Evolutionary conservation across 306 rosid species (phyloP).

Genomic region (Fragaria nilgerrensis): DNA sequence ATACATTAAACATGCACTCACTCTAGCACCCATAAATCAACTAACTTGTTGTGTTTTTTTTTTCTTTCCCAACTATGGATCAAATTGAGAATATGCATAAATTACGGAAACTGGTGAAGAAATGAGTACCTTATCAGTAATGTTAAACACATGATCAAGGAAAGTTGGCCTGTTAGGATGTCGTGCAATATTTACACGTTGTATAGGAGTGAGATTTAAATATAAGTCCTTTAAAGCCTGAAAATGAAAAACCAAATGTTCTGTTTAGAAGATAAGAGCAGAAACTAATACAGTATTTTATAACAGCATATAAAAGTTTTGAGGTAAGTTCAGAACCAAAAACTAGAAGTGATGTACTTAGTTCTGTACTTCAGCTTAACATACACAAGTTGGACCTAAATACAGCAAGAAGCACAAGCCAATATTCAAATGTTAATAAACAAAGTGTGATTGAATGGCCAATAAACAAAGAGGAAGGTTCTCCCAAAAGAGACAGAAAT

Average conservation of each 20-base stretch:
- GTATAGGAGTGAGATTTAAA: conserved; percentile 70
- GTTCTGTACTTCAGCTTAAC: not conserved
- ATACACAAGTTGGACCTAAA: not conserved
- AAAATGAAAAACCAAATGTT: conserved; percentile 27
- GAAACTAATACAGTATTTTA: not conserved
- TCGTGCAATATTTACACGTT: conserved; percentile 79
- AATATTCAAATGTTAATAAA: not conserved
- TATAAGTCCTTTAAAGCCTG: conserved; percentile 81
- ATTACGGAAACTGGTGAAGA: conserved; percentile 2
- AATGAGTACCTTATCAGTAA: conserved; percentile 74
- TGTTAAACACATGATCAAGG: conserved; percentile 87
- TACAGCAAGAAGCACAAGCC: not conserved
- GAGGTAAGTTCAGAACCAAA: not conserved
- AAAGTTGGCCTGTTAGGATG: conserved; percentile 98
- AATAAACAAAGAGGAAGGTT: not conserved
- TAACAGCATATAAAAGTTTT: not conserved
- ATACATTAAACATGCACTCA: conserved; percentile 14
- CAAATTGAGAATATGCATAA: conserved; percentile 21
- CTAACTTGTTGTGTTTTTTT: not conserved
- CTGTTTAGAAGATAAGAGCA: conserved; percentile 11
- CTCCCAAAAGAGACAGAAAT: not conserved
- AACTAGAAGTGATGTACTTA: not conserved
- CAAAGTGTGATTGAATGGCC: not conserved
- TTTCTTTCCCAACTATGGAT: not conserved
- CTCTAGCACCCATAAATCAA: conserved; percentile 24